Conservation (phyloP, 176 grass and related monocot species). For the Phoenix roebelenii region DNA sequence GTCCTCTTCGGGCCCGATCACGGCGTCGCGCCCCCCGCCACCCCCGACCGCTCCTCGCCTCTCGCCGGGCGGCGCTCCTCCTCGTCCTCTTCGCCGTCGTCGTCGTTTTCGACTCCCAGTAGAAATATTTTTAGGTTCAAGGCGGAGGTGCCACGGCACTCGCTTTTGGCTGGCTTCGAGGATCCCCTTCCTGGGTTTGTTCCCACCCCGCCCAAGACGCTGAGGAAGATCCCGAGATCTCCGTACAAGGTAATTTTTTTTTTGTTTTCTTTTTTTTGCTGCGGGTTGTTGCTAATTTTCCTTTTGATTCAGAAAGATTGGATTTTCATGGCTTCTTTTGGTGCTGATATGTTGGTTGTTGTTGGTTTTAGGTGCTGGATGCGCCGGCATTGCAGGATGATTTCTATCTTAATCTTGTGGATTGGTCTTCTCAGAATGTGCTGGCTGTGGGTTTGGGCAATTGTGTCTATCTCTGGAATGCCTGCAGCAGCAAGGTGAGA, state of each 20-base stretch:
- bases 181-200: conserved; percentile 50
- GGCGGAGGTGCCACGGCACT: conserved; percentile 54
- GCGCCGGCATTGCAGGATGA: conserved; percentile 96
- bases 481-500: conserved; percentile 94
- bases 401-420: conserved; percentile 99
- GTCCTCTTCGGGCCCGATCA: conserved; percentile 69
- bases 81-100: conserved; percentile 50
- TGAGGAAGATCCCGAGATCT: conserved; percentile 77
- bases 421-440: conserved; percentile 96
- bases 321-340: conserved; percentile 5
- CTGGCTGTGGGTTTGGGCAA: conserved; percentile 88
- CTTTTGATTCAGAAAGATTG: background rate
- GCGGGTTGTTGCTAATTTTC: background rate
- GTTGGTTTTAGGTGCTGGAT: conserved; percentile 65
- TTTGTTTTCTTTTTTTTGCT: too few species aligned
- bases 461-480: conserved; percentile 97
- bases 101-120: conserved; percentile 29
- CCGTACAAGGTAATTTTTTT: conserved; percentile 57
- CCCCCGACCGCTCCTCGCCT: conserved; percentile 2
- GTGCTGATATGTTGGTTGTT: background rate
- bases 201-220: conserved; percentile 27
- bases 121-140: conserved; percentile 95
- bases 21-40: conserved; percentile 26
- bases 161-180: conserved; percentile 59
- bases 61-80: conserved; percentile 29